Evolutionary conservation across 2,329 filamentous ascomycete genomes (phyloP), one percentile per base, ranked within the genome.

Genomic region (Myriosclerotinia curreyana): DNA sequence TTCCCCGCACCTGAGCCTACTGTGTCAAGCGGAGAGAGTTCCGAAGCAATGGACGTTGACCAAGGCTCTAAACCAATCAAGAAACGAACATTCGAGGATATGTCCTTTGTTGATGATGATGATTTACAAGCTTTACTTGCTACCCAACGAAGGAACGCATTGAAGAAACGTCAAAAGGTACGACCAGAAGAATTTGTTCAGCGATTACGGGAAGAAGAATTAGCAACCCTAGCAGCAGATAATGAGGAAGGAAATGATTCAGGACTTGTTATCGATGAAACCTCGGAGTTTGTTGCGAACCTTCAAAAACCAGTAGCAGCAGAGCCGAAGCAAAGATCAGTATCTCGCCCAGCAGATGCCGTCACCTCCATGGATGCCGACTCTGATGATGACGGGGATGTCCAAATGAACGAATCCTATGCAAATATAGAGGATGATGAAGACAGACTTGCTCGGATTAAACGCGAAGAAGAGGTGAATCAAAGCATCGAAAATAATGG

Each of bases 261-360:
- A 49, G 94, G 92, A 1, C 80, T 99, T 1, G 84, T 97, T n/a
- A 93, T 99, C 64, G 94, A 97, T 66, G 95, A 97, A 74, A 96
- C 94, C 0, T 92, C 92, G 0, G 93, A 96, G 71, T 99, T 99
- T 71, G 90, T 99, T 38, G 89, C 92, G 34, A 92, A 92, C 62
- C 78, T 99, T 63, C 89, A 88, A 73, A 89, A 88, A 65, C 85
- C 88, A 17, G 83, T 78, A 2, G 76, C 82, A 14, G 78, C 82
- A 73, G 78, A 89, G 76, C 72, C 82, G 76, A 77, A 73, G 65
- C 55, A 67, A 67, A 74, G 70, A 62, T 73, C 75, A 65, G 73
- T 70, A 28, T 75, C 75, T 9, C 75, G 74, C 38, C 74, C 74
- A 20, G 73, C 76, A 12, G 75, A 78, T 48, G 76, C 75, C 5